Evolutionary conservation across 2,329 filamentous ascomycete genomes (phyloP).

Genomic region (Colletotrichum costaricense): DNA sequence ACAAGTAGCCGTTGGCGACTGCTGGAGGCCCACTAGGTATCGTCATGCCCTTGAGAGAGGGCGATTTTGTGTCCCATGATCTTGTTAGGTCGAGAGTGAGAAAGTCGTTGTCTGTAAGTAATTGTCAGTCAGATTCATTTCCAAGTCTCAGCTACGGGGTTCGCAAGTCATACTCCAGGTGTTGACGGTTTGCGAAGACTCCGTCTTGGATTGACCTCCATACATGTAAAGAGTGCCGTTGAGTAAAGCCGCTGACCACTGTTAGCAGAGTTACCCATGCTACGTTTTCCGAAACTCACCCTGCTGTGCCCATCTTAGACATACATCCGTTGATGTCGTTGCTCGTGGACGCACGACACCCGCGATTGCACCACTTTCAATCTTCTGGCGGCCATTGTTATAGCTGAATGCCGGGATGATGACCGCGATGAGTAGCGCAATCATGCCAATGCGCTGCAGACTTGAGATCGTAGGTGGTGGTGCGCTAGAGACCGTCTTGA

Average conservation of each 20-base stretch:
- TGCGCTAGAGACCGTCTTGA: constrained; percentile 56
- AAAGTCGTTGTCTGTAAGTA: constrained; percentile 73
- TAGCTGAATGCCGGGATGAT: constrained; percentile 60
- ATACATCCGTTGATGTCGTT: constrained; percentile 57
- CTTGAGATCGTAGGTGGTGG: constrained; percentile 54
- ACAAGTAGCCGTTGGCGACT: constrained; percentile 79
- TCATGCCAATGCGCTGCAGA: constrained; percentile 57
- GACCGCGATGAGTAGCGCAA: constrained; percentile 62
- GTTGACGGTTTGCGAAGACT: constrained; percentile 67
- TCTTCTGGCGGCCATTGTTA: constrained; percentile 51
- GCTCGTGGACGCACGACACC: constrained; percentile 51
- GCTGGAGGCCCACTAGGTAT: constrained; percentile 76
- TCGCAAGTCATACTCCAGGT: constrained; percentile 72
- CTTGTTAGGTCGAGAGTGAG: constrained; percentile 77
- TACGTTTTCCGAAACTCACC: constrained; percentile 48
- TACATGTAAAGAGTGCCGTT: constrained; percentile 84
- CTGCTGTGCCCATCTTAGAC: constrained; percentile 75
- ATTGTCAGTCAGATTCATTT: constrained; percentile 1
- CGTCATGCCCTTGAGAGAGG: constrained; percentile 70
- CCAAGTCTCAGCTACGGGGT: neutral
- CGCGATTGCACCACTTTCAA: constrained; percentile 58
- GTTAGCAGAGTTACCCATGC: neutral
- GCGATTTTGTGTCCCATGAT: constrained; percentile 76
- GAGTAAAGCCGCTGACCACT: constrained; percentile 67
- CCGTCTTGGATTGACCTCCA: constrained; percentile 73